These are phyloP conservation scores for Pilatotrama ljubarskyi DNA, from an alignment of 768 basidiomycete genomes.

Conservation along the genomic window DNA sequence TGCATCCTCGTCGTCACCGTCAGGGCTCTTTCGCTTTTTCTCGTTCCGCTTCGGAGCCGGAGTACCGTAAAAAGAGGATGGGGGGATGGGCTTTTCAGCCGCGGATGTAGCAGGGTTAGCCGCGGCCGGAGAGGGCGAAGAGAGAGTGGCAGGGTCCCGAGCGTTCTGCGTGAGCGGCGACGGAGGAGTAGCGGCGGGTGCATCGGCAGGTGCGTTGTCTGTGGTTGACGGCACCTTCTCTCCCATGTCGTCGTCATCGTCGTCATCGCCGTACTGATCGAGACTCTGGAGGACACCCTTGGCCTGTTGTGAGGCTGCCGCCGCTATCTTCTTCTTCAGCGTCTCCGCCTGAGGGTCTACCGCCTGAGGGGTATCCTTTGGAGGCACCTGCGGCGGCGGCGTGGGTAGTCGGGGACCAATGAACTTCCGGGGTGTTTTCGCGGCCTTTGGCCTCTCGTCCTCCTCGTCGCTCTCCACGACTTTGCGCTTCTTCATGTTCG, in stretches of 20 bases:
- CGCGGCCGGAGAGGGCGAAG: neutral
- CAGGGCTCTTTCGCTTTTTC: constrained; percentile 44
- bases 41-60: constrained; percentile 13
- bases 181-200: neutral
- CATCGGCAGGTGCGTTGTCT: neutral
- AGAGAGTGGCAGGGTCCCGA: neutral
- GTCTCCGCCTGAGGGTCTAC: constrained; percentile 54
- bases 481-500: constrained; percentile 50
- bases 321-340: constrained; percentile 56
- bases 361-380: constrained; percentile 28
- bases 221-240: constrained; percentile 29
- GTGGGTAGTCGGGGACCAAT: constrained; percentile 71
- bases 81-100: constrained; percentile 27
- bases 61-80: constrained; percentile 41
- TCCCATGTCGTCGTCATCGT: constrained; percentile 34
- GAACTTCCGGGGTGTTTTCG: constrained; percentile 50
- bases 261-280: constrained; percentile 44
- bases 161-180: neutral
- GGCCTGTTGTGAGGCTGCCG: constrained; percentile 28
- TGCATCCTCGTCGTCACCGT: constrained; percentile 32
- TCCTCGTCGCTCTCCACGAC: constrained; percentile 52
- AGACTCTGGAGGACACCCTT: constrained; percentile 41
- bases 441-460: constrained; percentile 51
- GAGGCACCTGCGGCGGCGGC: constrained; percentile 22
- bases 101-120: constrained; percentile 28